Conservation (phyloP, 495 filamentous ascomycete species). For the Diplogelasinospora grovesii region DNA sequence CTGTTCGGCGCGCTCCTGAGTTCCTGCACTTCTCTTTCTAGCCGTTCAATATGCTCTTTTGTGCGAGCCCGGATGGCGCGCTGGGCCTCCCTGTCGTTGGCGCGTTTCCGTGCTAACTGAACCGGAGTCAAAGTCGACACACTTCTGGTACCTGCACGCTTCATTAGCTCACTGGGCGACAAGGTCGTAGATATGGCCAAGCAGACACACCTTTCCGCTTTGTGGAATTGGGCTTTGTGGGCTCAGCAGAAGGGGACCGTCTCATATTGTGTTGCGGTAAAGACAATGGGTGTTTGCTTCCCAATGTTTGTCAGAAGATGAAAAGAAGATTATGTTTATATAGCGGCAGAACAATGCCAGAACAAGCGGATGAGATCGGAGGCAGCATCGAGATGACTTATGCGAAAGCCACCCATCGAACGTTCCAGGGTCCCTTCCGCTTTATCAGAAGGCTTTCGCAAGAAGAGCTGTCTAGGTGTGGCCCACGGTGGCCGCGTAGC, state of each 20-base stretch:
- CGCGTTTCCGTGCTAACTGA: slow-evolving; percentile 71
- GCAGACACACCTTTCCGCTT: slow-evolving; percentile 31
- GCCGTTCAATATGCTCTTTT: slow-evolving; percentile 68
- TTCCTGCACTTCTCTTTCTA: slow-evolving; percentile 66
- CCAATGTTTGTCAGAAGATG: too few species aligned
- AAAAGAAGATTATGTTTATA: too few species aligned
- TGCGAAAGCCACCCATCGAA: too few species aligned
- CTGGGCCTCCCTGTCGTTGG: slow-evolving; percentile 86
- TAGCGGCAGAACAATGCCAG: too few species aligned
- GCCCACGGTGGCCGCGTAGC: too few species aligned
- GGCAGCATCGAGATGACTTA: too few species aligned
- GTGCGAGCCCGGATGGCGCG: slow-evolving; percentile 77
- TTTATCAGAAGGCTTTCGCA: too few species aligned
- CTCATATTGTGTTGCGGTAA: slow-evolving; percentile 5
- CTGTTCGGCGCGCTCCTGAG: slow-evolving; percentile 29
- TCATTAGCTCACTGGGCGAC: too few species aligned
- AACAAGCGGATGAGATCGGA: too few species aligned
- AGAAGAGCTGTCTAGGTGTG: too few species aligned
- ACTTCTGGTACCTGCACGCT: slow-evolving; percentile 58
- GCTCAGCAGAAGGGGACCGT: slow-evolving; percentile 17
- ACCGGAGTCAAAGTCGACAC: slow-evolving; percentile 68
- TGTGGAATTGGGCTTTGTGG: slow-evolving; percentile 22
- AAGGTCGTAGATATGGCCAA: too few species aligned
- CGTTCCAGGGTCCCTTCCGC: too few species aligned
- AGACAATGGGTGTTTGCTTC: neutral